Percentiles rank a stretch among this genome's conserved stretches.
These are phyloP conservation scores for Tylopilus felleus DNA, from an alignment of 768 basidiomycete genomes.

Conservation along the genomic window DNA sequence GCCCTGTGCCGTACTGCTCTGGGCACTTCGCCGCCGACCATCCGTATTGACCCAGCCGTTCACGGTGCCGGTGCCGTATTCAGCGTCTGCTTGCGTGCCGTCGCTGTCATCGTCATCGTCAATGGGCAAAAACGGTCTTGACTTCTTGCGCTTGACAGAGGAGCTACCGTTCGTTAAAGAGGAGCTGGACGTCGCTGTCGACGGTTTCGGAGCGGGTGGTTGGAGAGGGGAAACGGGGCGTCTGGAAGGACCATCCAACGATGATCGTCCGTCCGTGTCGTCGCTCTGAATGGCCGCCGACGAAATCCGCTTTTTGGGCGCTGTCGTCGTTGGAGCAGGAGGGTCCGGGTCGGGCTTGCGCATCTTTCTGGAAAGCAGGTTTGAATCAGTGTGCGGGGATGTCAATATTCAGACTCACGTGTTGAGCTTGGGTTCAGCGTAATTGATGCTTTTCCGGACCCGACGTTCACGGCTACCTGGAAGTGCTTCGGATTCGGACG, in stretches of 20 bases:
- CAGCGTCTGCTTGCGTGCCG: conserved; percentile 69
- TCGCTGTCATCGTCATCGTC: conserved; percentile 61
- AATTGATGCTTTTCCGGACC: conserved; percentile 77
- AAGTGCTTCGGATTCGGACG: conserved; percentile 32
- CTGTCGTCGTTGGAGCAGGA: conserved; percentile 29
- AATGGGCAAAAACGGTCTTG: conserved; percentile 42
- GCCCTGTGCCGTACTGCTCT: conserved; percentile 12
- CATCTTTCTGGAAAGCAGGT: conserved; percentile 63
- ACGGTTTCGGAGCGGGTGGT: conserved; percentile 36
- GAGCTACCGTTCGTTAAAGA: conserved; percentile 23
- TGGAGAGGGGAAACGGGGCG: conserved; percentile 31
- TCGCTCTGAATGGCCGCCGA: conserved; percentile 32
- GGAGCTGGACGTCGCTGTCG: conserved; percentile 35
- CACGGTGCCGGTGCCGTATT: conserved; percentile 43
- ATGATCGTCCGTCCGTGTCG: conserved; percentile 40
- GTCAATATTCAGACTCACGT: conserved; percentile 50
- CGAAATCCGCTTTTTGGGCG: conserved; percentile 44
- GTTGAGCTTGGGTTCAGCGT: conserved; percentile 84
- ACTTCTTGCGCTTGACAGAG: conserved; percentile 50
- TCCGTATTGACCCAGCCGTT: conserved; percentile 57
- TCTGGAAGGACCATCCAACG: conserved; percentile 34
- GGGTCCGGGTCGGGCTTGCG: conserved; percentile 70
- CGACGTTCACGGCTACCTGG: conserved; percentile 47
- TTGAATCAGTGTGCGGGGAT: conserved; percentile 6
- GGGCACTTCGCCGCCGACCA: conserved; percentile 46